Evolutionary conservation across 371 early-diverging fungal genomes (phyloP).

Genomic region (Saksenaea vasiformis): DNA sequence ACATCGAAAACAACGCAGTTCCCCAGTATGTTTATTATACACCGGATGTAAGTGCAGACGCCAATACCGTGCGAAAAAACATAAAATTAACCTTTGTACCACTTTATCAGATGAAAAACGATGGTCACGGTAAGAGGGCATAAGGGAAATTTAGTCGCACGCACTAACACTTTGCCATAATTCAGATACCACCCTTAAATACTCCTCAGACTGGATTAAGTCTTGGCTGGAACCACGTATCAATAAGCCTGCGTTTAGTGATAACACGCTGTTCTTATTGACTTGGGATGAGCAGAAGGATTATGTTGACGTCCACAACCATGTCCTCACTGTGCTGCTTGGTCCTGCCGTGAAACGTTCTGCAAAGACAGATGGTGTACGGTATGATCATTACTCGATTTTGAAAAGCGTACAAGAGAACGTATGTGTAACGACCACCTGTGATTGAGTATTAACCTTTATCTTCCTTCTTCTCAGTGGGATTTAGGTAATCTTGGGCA

Average conservation of each 20-base stretch:
- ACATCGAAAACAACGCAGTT: constrained; percentile 35
- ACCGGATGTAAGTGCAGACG: constrained; percentile 23
- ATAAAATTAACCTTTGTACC: neutral
- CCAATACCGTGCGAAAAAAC: neutral
- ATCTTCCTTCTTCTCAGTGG: constrained; percentile 19
- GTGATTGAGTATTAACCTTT: neutral
- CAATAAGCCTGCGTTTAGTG: constrained; percentile 25
- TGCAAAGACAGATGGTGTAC: constrained; percentile 8
- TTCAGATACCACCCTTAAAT: constrained; percentile 34
- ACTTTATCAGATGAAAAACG: constrained; percentile 36
- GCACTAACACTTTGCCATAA: neutral
- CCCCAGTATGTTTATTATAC: constrained; percentile 59
- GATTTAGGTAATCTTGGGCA: constrained; percentile 26
- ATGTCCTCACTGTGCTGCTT: constrained; percentile 33
- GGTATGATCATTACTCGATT: constrained; percentile 13
- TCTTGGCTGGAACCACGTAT: constrained; percentile 47
- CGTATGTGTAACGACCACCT: constrained; percentile 2
- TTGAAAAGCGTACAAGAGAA: constrained; percentile 13
- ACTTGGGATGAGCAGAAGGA: constrained; percentile 47
- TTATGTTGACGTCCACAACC: constrained; percentile 23
- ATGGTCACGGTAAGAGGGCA: constrained; percentile 34
- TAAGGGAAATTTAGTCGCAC: neutral
- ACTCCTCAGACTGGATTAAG: constrained; percentile 44
- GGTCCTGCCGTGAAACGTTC: constrained; percentile 32
- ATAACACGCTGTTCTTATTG: constrained; percentile 47